Evolutionary conservation across 352 stramenopile species (phyloP).

Genomic region (Phytophthora hibernalis): DNA sequence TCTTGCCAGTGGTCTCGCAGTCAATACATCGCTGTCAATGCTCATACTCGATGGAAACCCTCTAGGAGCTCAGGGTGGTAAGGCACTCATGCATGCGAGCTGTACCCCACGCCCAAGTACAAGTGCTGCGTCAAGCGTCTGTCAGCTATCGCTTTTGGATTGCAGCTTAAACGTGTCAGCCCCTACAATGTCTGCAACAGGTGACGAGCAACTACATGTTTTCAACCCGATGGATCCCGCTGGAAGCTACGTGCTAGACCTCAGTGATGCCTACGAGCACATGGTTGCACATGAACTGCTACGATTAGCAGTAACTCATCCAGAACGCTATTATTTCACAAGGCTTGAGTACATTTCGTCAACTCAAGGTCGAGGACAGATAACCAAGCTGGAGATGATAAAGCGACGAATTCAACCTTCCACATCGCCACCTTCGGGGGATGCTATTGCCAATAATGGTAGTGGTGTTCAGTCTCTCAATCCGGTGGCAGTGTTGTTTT

Average conservation of each 20-base stretch:
- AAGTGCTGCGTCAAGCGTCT: constrained; percentile 27
- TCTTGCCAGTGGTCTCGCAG: constrained; percentile 57
- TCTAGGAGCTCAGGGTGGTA: constrained; percentile 60
- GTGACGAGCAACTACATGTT: constrained; percentile 41
- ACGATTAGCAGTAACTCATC: constrained; percentile 62
- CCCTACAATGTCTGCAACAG: constrained; percentile 25
- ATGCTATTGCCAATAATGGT: background rate
- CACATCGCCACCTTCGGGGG: background rate
- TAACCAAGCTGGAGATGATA: constrained; percentile 29
- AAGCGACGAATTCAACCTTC: constrained; percentile 22
- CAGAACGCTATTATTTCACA: constrained; percentile 51
- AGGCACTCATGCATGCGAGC: constrained; percentile 62
- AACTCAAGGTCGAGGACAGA: constrained; percentile 4
- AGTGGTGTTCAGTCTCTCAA: constrained; percentile 10
- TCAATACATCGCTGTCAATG: constrained; percentile 56
- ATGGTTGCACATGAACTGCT: constrained; percentile 79
- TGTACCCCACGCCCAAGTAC: constrained; percentile 36
- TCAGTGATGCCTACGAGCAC: constrained; percentile 78
- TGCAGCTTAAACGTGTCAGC: constrained; percentile 47
- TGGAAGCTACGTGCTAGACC: constrained; percentile 62
- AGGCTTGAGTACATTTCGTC: constrained; percentile 54
- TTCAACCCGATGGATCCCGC: constrained; percentile 70
- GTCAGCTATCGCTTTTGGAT: constrained; percentile 61
- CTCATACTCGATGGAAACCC: constrained; percentile 69
- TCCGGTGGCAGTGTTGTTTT: constrained; percentile 48